Percentiles rank a stretch among this genome's conserved stretches.
Conservation (phyloP, 257 asterid genomes). For the Leonotis leonurus region DNA sequence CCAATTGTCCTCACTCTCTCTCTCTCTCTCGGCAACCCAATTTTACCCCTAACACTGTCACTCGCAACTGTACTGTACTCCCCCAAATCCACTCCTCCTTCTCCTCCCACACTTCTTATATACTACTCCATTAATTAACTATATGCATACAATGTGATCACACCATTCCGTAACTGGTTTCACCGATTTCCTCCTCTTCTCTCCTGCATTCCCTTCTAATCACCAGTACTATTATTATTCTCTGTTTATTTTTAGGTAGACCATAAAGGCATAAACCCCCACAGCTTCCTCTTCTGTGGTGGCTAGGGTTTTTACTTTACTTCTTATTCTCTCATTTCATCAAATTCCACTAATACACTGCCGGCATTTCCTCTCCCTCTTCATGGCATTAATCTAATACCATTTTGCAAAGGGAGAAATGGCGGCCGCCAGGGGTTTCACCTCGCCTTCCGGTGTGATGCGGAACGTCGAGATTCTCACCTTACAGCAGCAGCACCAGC, state of each 20-base stretch:
- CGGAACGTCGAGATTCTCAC: conserved; percentile 23
- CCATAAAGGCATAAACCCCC: background rate
- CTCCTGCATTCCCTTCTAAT: conserved; percentile 18
- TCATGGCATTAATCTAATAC: conserved; percentile 25
- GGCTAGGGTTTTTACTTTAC: conserved; percentile 40
- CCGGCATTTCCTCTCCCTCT: background rate
- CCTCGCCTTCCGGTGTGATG: conserved; percentile 35
- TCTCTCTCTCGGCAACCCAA: too few species aligned
- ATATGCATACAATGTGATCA: background rate
- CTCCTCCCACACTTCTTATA: background rate
- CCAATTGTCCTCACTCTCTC: conserved; percentile 7
- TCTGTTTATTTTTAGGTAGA: background rate
- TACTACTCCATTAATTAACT: background rate
- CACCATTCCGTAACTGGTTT: background rate
- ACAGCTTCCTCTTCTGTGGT: background rate
- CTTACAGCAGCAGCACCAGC: too few species aligned
- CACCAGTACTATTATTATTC: background rate
- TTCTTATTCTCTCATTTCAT: background rate
- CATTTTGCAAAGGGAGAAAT: conserved; percentile 20
- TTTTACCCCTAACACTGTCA: background rate
- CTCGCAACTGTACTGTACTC: background rate
- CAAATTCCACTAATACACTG: background rate
- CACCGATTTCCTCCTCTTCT: conserved; percentile 9
- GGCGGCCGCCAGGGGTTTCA: conserved; percentile 53
- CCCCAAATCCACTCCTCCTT: background rate